Evolutionary conservation across 257 asterid species (phyloP).

Genomic region (Solanum neorickii): DNA sequence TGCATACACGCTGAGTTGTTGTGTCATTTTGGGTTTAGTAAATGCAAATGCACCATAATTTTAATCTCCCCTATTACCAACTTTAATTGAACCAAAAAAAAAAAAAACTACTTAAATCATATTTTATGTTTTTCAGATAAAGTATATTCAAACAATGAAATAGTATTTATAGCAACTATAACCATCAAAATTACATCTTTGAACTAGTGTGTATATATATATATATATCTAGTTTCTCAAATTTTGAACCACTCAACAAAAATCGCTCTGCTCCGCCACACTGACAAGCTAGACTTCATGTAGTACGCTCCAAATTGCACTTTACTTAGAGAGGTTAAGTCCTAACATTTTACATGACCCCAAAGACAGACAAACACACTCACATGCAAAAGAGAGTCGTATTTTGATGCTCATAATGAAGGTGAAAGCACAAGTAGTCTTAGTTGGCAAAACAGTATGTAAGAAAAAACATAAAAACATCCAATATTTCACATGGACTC

Average conservation of each 20-base stretch:
- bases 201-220: not conserved
- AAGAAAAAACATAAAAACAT: too few species aligned
- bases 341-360: not conserved
- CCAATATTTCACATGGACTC: not conserved
- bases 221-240: not conserved
- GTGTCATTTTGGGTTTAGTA: not conserved
- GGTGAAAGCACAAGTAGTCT: not conserved
- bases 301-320: not conserved
- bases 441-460: not conserved
- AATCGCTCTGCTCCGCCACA: not conserved
- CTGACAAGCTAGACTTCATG: not conserved
- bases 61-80: not conserved
- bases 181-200: not conserved
- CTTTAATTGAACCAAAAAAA: not conserved
- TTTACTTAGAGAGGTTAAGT: not conserved
- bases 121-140: too few species aligned
- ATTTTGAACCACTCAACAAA: not conserved
- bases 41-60: not conserved
- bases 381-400: not conserved
- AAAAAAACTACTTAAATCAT: too few species aligned
- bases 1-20: not conserved
- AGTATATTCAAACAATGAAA: too few species aligned
- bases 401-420: not conserved
- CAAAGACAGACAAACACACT: not conserved
- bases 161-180: too few species aligned